Conservation (phyloP, 148 eudicot genomes). For the Dysphania ambrosioides region DNA sequence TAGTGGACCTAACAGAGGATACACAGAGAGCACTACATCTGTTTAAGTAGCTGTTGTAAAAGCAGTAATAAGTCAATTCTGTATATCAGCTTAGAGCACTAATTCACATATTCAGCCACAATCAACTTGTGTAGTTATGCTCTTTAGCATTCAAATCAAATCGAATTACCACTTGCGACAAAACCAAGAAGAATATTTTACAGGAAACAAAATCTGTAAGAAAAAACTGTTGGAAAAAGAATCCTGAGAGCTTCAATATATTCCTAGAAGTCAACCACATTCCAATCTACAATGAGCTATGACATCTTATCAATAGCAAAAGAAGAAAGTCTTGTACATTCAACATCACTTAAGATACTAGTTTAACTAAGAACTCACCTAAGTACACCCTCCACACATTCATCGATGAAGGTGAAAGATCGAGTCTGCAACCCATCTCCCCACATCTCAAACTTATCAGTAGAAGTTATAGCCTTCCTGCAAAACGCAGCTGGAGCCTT, state of each 20-base stretch:
- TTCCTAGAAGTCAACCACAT: background rate
- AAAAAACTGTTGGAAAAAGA: background rate
- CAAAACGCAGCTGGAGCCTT: constrained; percentile 62
- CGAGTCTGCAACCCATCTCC: constrained; percentile 56
- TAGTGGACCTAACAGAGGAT: background rate
- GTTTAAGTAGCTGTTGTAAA: background rate
- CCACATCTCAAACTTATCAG: constrained; percentile 63
- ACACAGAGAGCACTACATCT: background rate
- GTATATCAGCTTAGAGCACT: background rate
- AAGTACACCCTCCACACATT: constrained; percentile 60
- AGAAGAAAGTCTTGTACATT: background rate
- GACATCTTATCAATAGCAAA: background rate
- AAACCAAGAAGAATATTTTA: background rate
- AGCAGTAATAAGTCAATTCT: background rate
- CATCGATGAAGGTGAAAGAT: constrained; percentile 57
- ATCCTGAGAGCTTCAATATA: background rate
- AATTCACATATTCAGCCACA: background rate
- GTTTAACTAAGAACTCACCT: constrained; percentile 27
- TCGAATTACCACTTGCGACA: background rate
- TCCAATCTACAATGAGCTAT: too few species aligned
- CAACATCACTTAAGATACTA: background rate
- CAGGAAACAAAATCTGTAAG: background rate
- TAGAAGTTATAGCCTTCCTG: constrained; percentile 45
- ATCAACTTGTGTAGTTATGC: too few species aligned
- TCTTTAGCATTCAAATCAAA: background rate